phyloP scores from a whole-genome alignment of 257 asterid species.

The Anisodus tanguticus region DNA sequence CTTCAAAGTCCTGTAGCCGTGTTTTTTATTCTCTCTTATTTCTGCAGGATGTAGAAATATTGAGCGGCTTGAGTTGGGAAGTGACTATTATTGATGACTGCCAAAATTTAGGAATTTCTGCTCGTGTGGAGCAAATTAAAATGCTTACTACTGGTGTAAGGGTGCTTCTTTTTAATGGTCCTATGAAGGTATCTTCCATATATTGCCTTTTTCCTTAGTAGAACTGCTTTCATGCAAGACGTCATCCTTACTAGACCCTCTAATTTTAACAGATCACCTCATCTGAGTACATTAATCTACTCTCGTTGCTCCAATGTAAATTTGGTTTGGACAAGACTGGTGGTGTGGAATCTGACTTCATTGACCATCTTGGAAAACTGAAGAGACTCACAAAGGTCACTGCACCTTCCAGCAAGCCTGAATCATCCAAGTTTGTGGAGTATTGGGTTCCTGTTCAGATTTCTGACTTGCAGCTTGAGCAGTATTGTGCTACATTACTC shows the following conservation, averaged over 20 bases:
- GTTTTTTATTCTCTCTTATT: conserved; percentile 28
- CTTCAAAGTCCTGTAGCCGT: conserved; percentile 22
- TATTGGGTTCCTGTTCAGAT: conserved; percentile 87
- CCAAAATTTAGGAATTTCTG: conserved; percentile 42
- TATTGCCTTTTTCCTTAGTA: conserved; percentile 27
- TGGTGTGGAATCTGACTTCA: conserved; percentile 47
- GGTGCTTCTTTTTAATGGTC: conserved; percentile 60
- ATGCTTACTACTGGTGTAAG: conserved; percentile 49
- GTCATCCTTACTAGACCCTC: conserved; percentile 12
- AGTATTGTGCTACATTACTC: conserved; percentile 75
- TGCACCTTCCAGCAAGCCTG: conserved; percentile 48
- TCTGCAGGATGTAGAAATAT: conserved; percentile 60
- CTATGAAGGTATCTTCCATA: conserved; percentile 48
- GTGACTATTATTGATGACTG: conserved; percentile 62
- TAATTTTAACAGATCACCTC: conserved; percentile 53
- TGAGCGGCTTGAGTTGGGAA: conserved; percentile 60
- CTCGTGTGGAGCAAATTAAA: conserved; percentile 50
- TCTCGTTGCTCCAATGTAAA: conserved; percentile 56
- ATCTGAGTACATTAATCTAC: conserved; percentile 50
- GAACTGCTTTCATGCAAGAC: conserved; percentile 12
- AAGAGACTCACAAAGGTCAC: conserved; percentile 48
- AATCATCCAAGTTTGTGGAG: conserved; percentile 67
- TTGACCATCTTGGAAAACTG: conserved; percentile 53
- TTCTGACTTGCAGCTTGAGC: conserved; percentile 86
- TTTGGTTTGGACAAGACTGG: conserved; percentile 48